phyloP scores from a whole-genome alignment of 139 green algal species.

The Micromonas pusilla region DNA sequence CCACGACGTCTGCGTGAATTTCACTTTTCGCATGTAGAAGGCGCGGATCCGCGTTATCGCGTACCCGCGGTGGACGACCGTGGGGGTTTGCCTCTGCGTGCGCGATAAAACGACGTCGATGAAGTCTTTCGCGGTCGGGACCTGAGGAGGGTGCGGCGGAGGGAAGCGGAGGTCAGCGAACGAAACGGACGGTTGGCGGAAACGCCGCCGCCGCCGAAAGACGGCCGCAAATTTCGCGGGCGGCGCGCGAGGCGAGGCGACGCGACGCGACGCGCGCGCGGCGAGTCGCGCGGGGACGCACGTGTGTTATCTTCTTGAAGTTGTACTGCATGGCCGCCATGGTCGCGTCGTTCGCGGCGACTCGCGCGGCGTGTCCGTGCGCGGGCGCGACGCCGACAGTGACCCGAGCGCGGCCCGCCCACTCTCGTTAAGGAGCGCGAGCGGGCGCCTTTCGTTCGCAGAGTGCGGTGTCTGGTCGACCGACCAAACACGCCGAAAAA shows the following conservation, averaged over 20 bases:
- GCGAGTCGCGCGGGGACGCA: conserved; percentile 24
- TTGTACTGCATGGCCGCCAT: conserved; percentile 77
- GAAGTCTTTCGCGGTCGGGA: conserved; percentile 89
- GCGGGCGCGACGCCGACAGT: not conserved
- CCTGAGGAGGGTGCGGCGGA: conserved; percentile 2
- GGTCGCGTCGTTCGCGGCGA: not conserved
- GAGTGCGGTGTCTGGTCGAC: too few species aligned
- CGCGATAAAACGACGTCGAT: conserved; percentile 94
- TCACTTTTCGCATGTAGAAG: conserved; percentile 99
- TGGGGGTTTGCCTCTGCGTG: conserved; percentile 96
- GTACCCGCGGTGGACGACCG: conserved; percentile 92
- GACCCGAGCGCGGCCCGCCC: too few species aligned
- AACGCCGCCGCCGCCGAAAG: too few species aligned
- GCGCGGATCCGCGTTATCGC: conserved; percentile 89
- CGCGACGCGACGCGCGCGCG: not conserved
- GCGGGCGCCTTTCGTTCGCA: too few species aligned
- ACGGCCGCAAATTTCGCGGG: too few species aligned
- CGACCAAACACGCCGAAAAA: too few species aligned
- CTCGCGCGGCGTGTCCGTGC: not conserved
- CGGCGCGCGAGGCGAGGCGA: not conserved
- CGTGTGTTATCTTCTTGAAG: conserved; percentile 89
- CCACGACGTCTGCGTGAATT: conserved; percentile 88
- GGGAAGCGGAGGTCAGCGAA: too few species aligned
- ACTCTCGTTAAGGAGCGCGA: too few species aligned
- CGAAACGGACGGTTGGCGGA: too few species aligned